A percentile compares a stretch with the other conserved stretches of the same genome.
These are phyloP conservation scores for Brasilioporus rufonigricans DNA, from an alignment of 768 basidiomycete genomes.

Conservation along the genomic window DNA sequence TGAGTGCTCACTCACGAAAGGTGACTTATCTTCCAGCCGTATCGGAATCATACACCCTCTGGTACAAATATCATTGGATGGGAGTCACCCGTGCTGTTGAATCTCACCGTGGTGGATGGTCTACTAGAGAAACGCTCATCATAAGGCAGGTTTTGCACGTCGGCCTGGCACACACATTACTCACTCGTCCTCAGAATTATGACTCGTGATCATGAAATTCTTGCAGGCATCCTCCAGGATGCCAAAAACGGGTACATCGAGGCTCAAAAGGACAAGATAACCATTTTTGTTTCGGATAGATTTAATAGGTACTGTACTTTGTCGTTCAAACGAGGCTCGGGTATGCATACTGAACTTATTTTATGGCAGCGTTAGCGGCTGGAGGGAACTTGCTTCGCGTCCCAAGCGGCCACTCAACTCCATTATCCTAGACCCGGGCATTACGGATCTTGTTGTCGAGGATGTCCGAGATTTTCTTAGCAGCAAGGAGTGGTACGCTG, in stretches of 20 bases:
- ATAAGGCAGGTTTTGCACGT: constrained; percentile 17
- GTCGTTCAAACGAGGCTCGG: background rate
- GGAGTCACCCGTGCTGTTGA: constrained; percentile 22
- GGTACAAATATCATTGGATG: constrained; percentile 35
- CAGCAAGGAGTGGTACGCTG: constrained; percentile 70
- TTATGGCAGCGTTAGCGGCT: constrained; percentile 35
- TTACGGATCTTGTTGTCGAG: constrained; percentile 60
- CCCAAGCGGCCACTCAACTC: constrained; percentile 66
- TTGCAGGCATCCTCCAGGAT: constrained; percentile 54
- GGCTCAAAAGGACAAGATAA: constrained; percentile 50
- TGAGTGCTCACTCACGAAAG: constrained; percentile 23
- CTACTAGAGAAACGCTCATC: constrained; percentile 9
- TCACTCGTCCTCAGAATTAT: constrained; percentile 42
- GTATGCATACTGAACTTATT: background rate
- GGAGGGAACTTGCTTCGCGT: constrained; percentile 55
- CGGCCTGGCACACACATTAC: background rate
- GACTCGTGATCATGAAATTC: constrained; percentile 41
- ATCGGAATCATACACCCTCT: constrained; percentile 35
- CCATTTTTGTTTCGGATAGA: constrained; percentile 51
- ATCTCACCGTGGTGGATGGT: constrained; percentile 17
- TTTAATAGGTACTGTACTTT: constrained; percentile 32
- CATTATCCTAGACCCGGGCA: constrained; percentile 68
- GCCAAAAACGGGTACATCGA: constrained; percentile 50
- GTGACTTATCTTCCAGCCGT: constrained; percentile 34
- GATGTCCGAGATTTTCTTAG: constrained; percentile 71